These are phyloP conservation scores for Xylaria palmicola DNA, from an alignment of 495 filamentous ascomycete genomes.

Conservation along the genomic window DNA sequence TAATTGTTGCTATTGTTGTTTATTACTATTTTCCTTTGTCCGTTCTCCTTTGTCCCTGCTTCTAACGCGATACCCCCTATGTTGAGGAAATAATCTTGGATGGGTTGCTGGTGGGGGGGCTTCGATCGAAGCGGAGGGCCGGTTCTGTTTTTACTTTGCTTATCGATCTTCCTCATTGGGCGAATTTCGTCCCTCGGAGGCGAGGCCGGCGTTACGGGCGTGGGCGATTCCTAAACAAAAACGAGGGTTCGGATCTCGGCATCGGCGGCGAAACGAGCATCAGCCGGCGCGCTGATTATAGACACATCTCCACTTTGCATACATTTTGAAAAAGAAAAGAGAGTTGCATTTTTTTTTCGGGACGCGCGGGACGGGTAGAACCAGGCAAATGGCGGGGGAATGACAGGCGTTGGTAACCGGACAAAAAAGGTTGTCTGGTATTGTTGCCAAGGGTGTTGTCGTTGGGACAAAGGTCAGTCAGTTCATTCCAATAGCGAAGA, in stretches of 20 bases:
- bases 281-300: conserved; percentile 30
- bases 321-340: conserved; percentile 27
- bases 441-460: conserved; percentile 2
- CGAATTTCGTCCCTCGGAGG: conserved; percentile 3
- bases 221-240: conserved; percentile 1
- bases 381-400: not conserved
- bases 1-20: conserved; percentile 8
- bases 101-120: conserved; percentile 20
- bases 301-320: conserved; percentile 36
- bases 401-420: conserved; percentile 2
- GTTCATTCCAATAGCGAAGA: too few species aligned
- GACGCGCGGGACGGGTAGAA: conserved; percentile 2
- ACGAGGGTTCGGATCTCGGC: conserved; percentile 2
- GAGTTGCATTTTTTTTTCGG: conserved; percentile 8
- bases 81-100: conserved; percentile 23
- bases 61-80: conserved; percentile 41
- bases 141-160: conserved; percentile 10
- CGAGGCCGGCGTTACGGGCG: conserved; percentile 22
- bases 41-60: conserved; percentile 30
- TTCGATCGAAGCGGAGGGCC: conserved; percentile 27
- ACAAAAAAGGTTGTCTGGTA: not conserved
- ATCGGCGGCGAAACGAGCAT: conserved; percentile 22
- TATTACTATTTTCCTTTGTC: conserved; percentile 12
- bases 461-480: too few species aligned
- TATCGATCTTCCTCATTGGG: not conserved